These are phyloP conservation scores for Cladophialophora yegresii DNA, from an alignment of 2,329 filamentous ascomycete genomes.

Conservation along the genomic window DNA sequence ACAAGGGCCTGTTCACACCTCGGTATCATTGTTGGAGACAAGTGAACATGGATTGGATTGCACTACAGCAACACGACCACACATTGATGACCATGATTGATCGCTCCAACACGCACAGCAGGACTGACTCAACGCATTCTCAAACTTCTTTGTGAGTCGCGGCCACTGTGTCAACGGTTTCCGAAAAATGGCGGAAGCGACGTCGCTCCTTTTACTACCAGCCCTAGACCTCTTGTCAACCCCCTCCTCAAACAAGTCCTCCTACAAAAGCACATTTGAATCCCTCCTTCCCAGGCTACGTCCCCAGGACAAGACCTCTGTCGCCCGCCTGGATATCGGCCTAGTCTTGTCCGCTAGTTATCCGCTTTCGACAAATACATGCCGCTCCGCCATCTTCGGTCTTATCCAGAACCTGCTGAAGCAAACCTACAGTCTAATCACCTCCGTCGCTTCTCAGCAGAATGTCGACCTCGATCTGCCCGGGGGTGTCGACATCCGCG, in stretches of 20 bases:
- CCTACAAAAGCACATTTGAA: slow-evolving; percentile 31
- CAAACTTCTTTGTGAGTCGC: background rate
- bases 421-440: slow-evolving; percentile 75
- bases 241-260: slow-evolving; percentile 23
- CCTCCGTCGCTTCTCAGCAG: slow-evolving; percentile 67
- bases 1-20: background rate
- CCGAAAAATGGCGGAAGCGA: background rate
- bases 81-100: background rate
- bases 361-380: slow-evolving; percentile 12
- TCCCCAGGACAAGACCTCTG: slow-evolving; percentile 10
- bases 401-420: slow-evolving; percentile 68
- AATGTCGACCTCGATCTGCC: slow-evolving; percentile 65
- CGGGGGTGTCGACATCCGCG: slow-evolving; percentile 72
- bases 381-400: slow-evolving; percentile 28
- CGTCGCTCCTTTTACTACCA: slow-evolving; percentile 30
- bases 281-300: slow-evolving; percentile 31
- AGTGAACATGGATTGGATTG: background rate
- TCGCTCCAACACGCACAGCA: background rate
- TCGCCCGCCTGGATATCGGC: slow-evolving; percentile 27
- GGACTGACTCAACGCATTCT: background rate
- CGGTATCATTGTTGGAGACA: background rate
- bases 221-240: slow-evolving; percentile 20
- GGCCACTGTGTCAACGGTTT: background rate
- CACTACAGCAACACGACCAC: background rate
- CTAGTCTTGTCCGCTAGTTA: slow-evolving; percentile 27